These are phyloP conservation scores for Flaveria brownii DNA, from an alignment of 129 eudicot species.

Conservation along the genomic window DNA sequence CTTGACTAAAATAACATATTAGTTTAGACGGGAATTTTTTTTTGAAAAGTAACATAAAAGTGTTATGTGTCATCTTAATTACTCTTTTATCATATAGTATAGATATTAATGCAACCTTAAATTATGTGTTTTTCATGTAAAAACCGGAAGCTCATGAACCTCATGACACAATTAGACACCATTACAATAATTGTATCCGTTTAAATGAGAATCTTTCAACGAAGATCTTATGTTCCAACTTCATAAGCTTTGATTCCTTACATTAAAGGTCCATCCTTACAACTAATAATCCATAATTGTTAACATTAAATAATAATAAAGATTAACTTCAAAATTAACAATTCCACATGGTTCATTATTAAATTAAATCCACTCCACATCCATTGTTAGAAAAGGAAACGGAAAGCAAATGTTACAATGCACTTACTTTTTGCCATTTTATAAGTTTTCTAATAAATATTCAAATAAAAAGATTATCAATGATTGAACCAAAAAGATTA, in stretches of 20 bases:
- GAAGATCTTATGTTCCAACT: no score
- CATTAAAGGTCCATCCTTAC: background rate
- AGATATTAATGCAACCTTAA: no score
- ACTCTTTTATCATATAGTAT: no score
- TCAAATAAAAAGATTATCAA: conserved; percentile 31
- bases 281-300: background rate
- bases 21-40: no score
- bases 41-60: no score
- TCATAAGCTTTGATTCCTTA: no score
- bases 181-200: background rate
- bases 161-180: no score
- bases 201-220: background rate
- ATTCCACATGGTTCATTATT: background rate
- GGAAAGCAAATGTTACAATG: conserved; percentile 25
- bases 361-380: conserved; percentile 8
- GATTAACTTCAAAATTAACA: background rate
- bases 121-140: no score
- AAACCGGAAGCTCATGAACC: no score
- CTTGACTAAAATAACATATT: no score
- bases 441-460: background rate
- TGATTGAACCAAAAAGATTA: conserved; percentile 61
- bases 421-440: conserved; percentile 25
- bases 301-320: background rate
- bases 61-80: no score
- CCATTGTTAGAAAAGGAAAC: conserved; percentile 1